phyloP scores from a whole-genome alignment of 306 rosid species.

The Prunus mongolica region DNA sequence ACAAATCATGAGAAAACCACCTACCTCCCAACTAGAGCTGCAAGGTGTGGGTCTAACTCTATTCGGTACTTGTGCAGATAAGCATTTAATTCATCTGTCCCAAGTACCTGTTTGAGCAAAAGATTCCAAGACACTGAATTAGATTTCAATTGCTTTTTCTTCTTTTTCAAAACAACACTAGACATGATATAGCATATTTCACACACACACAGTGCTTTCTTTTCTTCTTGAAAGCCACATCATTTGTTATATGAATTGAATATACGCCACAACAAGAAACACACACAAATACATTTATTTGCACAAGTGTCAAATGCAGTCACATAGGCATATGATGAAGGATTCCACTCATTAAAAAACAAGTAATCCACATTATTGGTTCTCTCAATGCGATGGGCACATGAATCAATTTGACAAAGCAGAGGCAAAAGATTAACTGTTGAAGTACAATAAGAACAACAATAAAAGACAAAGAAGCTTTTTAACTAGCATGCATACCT shows the following conservation, averaged over 20 bases:
- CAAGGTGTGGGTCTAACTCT: constrained; percentile 84
- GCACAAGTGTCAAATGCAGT: background rate
- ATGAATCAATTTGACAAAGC: no score
- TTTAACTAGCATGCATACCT: constrained; percentile 37
- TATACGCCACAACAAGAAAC: background rate
- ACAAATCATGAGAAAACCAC: background rate
- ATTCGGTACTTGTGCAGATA: constrained; percentile 74
- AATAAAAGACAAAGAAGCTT: background rate
- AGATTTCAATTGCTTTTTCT: constrained; percentile 10
- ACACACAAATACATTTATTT: background rate
- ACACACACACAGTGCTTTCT: background rate
- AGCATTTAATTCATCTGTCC: constrained; percentile 73
- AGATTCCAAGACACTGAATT: constrained; percentile 22
- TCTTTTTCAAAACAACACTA: constrained; percentile 8
- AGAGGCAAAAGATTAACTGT: background rate
- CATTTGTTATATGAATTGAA: background rate
- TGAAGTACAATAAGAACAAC: background rate
- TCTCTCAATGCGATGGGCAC: background rate
- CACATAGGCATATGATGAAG: background rate
- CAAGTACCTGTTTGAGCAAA: constrained; percentile 62
- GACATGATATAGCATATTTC: background rate
- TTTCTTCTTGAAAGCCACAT: background rate
- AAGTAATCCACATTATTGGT: background rate
- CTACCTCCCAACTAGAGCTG: constrained; percentile 83
- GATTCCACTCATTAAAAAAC: background rate